Conservation (phyloP, 805 yeast genomes). For the Wickerhamiella sorbophila region DNA sequence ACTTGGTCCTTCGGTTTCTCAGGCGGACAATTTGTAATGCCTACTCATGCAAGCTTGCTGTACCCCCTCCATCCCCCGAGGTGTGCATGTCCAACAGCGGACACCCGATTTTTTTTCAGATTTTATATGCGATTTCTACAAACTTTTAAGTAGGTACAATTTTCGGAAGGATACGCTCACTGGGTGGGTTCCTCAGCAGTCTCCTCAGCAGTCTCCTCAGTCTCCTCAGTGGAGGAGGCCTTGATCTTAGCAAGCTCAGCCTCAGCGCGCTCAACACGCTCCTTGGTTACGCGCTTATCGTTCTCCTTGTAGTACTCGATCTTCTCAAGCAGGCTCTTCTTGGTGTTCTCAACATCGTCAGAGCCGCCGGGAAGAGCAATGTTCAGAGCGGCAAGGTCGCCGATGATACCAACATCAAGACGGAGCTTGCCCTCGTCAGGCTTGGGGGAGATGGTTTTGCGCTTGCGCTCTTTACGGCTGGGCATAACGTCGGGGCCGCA, state of each 20-base stretch:
- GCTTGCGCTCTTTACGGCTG: conserved; percentile 32
- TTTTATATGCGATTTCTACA: too few relatives aligned
- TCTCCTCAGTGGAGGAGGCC: conserved; percentile 4
- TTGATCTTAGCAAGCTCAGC: conserved; percentile 59
- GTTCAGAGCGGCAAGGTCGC: conserved; percentile 59
- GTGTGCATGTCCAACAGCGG: too few relatives aligned
- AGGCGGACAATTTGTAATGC: background rate
- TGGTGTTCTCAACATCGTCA: conserved; percentile 53
- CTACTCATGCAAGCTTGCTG: too few relatives aligned
- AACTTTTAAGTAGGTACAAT: too few relatives aligned
- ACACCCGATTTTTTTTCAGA: too few relatives aligned
- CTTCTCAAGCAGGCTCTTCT: conserved; percentile 57
- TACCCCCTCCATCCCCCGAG: too few relatives aligned
- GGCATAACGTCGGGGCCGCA: conserved; percentile 36
- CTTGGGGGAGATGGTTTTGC: conserved; percentile 22
- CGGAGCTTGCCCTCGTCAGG: conserved; percentile 35
- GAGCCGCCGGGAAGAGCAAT: conserved; percentile 64
- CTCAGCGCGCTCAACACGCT: conserved; percentile 62
- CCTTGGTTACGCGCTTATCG: conserved; percentile 70
- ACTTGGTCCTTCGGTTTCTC: too few relatives aligned
- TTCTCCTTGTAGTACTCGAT: conserved; percentile 49
- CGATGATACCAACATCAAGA: conserved; percentile 68
- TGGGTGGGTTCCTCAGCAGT: too few relatives aligned
- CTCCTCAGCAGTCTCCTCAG: conserved; percentile 4
- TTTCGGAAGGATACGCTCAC: too few relatives aligned